These are phyloP conservation scores for Nemania sp. DNA, from an alignment of 2,329 filamentous ascomycete genomes.

Conservation along the genomic window DNA sequence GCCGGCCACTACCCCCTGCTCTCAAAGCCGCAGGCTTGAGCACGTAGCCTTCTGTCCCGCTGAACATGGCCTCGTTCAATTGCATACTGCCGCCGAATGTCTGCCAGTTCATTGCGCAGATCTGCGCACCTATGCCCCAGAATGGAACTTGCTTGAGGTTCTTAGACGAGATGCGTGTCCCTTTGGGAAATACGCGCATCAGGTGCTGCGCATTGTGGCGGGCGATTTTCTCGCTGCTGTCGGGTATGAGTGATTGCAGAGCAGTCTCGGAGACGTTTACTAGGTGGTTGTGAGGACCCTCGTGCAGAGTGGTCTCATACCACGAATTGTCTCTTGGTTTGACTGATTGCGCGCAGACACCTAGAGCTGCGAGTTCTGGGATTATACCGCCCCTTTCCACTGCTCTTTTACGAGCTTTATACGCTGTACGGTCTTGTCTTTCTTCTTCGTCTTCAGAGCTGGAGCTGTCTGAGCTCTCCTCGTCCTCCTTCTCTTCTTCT, in stretches of 20 bases:
- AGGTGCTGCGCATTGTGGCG: constrained; percentile 65
- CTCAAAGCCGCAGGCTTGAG: constrained; percentile 66
- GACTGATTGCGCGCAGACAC: constrained; percentile 71
- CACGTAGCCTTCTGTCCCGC: constrained; percentile 66
- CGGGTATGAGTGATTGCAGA: constrained; percentile 55
- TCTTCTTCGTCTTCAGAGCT: constrained; percentile 49
- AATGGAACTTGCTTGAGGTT: constrained; percentile 66
- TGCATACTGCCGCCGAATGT: constrained; percentile 68
- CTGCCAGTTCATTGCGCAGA: constrained; percentile 72
- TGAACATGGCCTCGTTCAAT: constrained; percentile 69
- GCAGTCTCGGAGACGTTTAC: constrained; percentile 68
- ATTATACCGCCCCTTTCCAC: constrained; percentile 56
- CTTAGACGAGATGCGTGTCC: constrained; percentile 67
- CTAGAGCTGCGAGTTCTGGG: constrained; percentile 65
- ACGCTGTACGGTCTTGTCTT: constrained; percentile 52
- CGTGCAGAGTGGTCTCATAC: constrained; percentile 54
- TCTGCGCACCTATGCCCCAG: constrained; percentile 69
- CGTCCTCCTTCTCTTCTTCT: constrained; percentile 46
- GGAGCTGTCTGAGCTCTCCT: constrained; percentile 42
- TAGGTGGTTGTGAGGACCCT: constrained; percentile 40
- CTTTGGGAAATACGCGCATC: constrained; percentile 73
- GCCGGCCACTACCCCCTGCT: constrained; percentile 54
- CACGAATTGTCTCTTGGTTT: constrained; percentile 69
- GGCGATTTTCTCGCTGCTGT: constrained; percentile 52
- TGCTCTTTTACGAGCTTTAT: constrained; percentile 57